Conservation (phyloP, 2,329 filamentous ascomycete species). For the Beauveria asiatica region DNA sequence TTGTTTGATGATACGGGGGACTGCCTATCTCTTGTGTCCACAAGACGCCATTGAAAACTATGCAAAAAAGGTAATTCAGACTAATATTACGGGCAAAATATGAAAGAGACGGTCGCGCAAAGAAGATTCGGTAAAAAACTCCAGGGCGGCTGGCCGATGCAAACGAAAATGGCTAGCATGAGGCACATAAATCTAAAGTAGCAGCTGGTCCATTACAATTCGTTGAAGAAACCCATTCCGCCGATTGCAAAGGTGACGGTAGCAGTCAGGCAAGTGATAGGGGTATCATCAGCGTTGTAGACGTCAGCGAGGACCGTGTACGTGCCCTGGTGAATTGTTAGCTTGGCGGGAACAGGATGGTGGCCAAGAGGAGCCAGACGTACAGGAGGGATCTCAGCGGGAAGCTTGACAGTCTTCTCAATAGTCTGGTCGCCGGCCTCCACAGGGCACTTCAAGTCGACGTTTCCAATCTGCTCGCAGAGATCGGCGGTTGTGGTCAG, state of each 20-base stretch:
- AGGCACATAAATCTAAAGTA: conserved; percentile 7
- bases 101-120: conserved; percentile 12
- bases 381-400: conserved; percentile 81
- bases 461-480: conserved; percentile 81
- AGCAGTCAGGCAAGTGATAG: conserved; percentile 82
- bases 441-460: conserved; percentile 83
- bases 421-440: conserved; percentile 67
- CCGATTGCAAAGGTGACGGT: conserved; percentile 51
- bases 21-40: no score
- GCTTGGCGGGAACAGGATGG: background rate
- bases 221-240: conserved; percentile 28
- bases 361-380: conserved; percentile 27
- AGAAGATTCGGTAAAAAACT: background rate
- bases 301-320: conserved; percentile 88
- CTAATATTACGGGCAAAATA: conserved; percentile 8
- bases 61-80: background rate
- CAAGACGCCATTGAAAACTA: background rate
- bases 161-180: conserved; percentile 3
- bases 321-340: conserved; percentile 54
- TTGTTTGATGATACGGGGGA: background rate
- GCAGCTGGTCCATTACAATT: conserved; percentile 27
- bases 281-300: conserved; percentile 59
- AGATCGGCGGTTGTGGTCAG: conserved; percentile 74
- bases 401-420: conserved; percentile 75
- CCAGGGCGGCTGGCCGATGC: conserved; percentile 1